Percentiles rank a stretch among this genome's conserved stretches.
Evolutionary conservation across 768 basidiomycete genomes (phyloP).

Genomic region (Tylopilus intermedius): DNA sequence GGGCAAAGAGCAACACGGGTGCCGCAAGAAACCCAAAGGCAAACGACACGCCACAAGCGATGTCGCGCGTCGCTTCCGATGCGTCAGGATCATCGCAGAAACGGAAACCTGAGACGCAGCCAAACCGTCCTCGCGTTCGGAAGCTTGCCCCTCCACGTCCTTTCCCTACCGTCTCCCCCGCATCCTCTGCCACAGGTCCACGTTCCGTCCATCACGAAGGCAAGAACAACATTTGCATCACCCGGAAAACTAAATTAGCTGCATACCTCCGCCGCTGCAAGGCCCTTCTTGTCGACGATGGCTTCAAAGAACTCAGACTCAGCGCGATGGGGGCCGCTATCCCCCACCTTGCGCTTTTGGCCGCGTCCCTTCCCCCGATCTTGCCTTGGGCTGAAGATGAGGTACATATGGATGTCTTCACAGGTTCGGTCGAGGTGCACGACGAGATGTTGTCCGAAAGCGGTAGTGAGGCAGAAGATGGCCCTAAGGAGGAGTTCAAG

Average conservation of each 20-base stretch:
- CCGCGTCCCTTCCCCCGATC: constrained; percentile 65
- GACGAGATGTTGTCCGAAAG: constrained; percentile 61
- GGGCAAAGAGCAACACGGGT: constrained; percentile 9
- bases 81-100: constrained; percentile 3
- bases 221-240: constrained; percentile 75
- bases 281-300: constrained; percentile 63
- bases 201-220: constrained; percentile 74
- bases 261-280: constrained; percentile 78
- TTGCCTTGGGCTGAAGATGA: constrained; percentile 64
- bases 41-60: neutral
- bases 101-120: neutral
- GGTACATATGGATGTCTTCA: constrained; percentile 56
- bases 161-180: constrained; percentile 67
- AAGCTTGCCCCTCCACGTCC: constrained; percentile 73
- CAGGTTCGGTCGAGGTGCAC: constrained; percentile 66
- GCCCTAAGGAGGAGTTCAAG: constrained; percentile 50
- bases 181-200: constrained; percentile 77
- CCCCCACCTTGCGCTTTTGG: constrained; percentile 67
- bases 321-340: constrained; percentile 89
- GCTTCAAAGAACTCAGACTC: constrained; percentile 73
- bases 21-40: constrained; percentile 3
- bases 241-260: constrained; percentile 68
- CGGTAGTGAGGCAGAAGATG: constrained; percentile 52
- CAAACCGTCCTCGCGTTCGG: constrained; percentile 37
- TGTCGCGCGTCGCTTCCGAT: neutral